phyloP scores from a whole-genome alignment of 106 monocot genomes.

The Gastrodia elata region DNA sequence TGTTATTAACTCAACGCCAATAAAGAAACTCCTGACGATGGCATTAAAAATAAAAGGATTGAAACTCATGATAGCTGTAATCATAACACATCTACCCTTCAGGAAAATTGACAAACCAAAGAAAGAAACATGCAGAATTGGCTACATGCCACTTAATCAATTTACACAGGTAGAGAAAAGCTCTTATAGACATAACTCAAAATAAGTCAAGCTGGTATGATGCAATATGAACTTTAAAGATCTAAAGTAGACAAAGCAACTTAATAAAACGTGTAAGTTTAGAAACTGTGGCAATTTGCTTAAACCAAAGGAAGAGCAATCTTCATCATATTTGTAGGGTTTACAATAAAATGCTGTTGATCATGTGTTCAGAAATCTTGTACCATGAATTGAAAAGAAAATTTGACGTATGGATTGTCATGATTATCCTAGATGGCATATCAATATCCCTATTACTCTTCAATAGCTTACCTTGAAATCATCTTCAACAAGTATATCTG shows the following conservation, averaged over 20 bases:
- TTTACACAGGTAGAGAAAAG: not conserved
- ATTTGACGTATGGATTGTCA: not conserved
- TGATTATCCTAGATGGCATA: not conserved
- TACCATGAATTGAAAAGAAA: not conserved
- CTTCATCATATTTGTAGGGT: not conserved
- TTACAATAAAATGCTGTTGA: not conserved
- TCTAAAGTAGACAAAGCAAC: not conserved
- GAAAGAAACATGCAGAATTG: not conserved
- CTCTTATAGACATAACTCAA: not conserved
- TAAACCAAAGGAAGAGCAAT: not conserved
- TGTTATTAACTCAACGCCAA: too few species aligned
- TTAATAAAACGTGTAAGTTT: not conserved
- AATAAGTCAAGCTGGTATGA: not conserved
- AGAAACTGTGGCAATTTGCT: not conserved
- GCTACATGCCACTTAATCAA: not conserved
- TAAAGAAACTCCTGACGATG: not conserved
- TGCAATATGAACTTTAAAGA: not conserved
- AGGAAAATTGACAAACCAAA: not conserved
- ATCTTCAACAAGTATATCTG: slow-evolving; percentile 6
- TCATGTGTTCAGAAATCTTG: not conserved
- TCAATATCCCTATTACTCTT: slow-evolving; percentile 2
- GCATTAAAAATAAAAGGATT: not conserved
- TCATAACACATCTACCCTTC: not conserved
- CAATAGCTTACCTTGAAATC: slow-evolving; percentile 1
- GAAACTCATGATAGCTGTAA: not conserved